Conservation (phyloP, 352 stramenopile genomes). For the Pythium dissimile region DNA sequence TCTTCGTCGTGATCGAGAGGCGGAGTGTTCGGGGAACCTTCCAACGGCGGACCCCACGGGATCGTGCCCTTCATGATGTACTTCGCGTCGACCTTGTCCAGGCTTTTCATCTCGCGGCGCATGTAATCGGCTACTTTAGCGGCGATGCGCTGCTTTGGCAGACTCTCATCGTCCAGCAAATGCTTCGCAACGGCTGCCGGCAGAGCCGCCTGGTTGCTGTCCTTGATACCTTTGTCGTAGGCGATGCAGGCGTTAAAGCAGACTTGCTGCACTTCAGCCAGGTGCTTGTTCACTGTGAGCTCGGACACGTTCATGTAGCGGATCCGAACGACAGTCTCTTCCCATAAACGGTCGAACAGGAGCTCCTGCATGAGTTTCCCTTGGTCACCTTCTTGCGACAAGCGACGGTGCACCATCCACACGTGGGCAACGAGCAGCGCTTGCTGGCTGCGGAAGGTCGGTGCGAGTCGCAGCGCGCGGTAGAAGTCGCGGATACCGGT, state of each 20-base stretch:
- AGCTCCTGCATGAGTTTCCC: constrained; percentile 92
- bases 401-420: constrained; percentile 94
- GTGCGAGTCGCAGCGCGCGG: constrained; percentile 50
- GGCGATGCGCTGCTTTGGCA: constrained; percentile 50
- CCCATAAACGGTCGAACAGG: constrained; percentile 96
- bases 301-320: constrained; percentile 91
- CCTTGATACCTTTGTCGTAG: constrained; percentile 90
- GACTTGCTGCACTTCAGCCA: constrained; percentile 94
- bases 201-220: constrained; percentile 37
- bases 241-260: constrained; percentile 94
- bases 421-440: constrained; percentile 93
- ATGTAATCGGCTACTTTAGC: constrained; percentile 65
- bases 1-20: constrained; percentile 38
- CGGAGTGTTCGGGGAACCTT: not conserved
- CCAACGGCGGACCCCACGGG: constrained; percentile 53
- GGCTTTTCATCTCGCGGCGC: constrained; percentile 75
- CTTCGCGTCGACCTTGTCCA: constrained; percentile 73
- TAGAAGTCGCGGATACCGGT: constrained; percentile 74
- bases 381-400: constrained; percentile 77
- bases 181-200: constrained; percentile 68
- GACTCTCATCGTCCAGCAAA: constrained; percentile 69
- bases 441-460: constrained; percentile 92
- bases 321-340: constrained; percentile 93
- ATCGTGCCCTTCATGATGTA: constrained; percentile 73
- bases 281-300: constrained; percentile 95